These are phyloP conservation scores for Zasmidium angulare DNA, from an alignment of 2,329 filamentous ascomycete species.

Conservation along the genomic window DNA sequence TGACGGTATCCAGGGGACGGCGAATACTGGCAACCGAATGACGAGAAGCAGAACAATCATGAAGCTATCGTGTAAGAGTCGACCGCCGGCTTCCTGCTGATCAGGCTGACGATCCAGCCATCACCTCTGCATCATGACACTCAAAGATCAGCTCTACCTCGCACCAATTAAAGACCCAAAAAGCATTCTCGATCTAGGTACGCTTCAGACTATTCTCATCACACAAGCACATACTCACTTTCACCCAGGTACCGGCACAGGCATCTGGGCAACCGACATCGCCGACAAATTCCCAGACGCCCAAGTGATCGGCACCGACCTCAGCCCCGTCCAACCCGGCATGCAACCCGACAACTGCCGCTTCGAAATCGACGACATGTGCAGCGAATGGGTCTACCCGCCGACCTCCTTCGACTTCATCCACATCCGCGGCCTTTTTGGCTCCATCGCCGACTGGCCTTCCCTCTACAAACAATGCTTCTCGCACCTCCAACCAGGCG, in stretches of 20 bases:
- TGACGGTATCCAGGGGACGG: conserved; percentile 27
- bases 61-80: conserved; percentile 29
- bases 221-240: neutral
- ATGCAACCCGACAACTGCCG: conserved; percentile 40
- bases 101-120: conserved; percentile 35
- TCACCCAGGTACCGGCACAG: conserved; percentile 45
- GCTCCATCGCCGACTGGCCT: conserved; percentile 43
- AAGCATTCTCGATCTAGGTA: conserved; percentile 46
- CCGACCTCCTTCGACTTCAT: conserved; percentile 42
- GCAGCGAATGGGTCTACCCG: conserved; percentile 42
- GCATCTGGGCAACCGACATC: conserved; percentile 40
- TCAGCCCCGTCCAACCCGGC: conserved; percentile 35
- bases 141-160: conserved; percentile 32
- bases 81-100: neutral
- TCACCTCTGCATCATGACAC: conserved; percentile 41
- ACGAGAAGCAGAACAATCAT: conserved; percentile 31
- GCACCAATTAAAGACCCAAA: conserved; percentile 29
- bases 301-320: conserved; percentile 40
- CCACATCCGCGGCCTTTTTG: conserved; percentile 43
- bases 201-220: neutral
- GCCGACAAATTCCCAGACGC: conserved; percentile 33
- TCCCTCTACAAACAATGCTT: conserved; percentile 40
- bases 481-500: conserved; percentile 41
- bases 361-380: conserved; percentile 48
- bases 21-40: conserved; percentile 41